Conservation (phyloP, 306 rosid species). For the Corylus americana region DNA sequence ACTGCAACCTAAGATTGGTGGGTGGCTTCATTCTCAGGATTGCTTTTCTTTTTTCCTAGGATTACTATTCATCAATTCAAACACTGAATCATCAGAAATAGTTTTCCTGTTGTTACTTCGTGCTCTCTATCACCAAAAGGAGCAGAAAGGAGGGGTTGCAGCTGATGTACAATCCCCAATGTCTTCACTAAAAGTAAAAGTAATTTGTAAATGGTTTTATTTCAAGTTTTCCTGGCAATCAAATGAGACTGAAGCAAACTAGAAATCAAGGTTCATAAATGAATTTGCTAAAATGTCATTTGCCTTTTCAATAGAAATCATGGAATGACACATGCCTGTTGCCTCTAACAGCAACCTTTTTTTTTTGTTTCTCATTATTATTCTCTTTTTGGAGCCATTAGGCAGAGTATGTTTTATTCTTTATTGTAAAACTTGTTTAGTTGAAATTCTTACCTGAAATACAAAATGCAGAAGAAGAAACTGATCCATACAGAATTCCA, state of each 20-base stretch:
- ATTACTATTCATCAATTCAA: too few relatives aligned
- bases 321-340: background rate
- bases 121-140: too few relatives aligned
- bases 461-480: conserved; percentile 88
- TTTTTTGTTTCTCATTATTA: background rate
- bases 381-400: background rate
- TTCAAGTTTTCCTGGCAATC: background rate
- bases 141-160: too few relatives aligned
- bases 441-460: conserved; percentile 16
- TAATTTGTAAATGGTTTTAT: background rate
- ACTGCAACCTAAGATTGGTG: too few relatives aligned
- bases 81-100: too few relatives aligned
- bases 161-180: too few relatives aligned
- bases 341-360: background rate
- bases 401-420: background rate
- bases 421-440: background rate
- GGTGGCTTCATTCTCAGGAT: too few relatives aligned
- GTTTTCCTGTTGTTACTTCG: too few relatives aligned
- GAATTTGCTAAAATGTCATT: background rate
- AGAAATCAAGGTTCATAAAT: background rate
- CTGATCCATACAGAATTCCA: conserved; percentile 79
- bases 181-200: too few relatives aligned
- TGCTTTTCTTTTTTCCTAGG: too few relatives aligned
- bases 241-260: background rate
- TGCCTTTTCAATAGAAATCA: background rate